Percentiles rank a stretch among this genome's conserved stretches.
phyloP scores from a whole-genome alignment of 2,329 filamentous ascomycete genomes.

The Talaromyces sp. region DNA sequence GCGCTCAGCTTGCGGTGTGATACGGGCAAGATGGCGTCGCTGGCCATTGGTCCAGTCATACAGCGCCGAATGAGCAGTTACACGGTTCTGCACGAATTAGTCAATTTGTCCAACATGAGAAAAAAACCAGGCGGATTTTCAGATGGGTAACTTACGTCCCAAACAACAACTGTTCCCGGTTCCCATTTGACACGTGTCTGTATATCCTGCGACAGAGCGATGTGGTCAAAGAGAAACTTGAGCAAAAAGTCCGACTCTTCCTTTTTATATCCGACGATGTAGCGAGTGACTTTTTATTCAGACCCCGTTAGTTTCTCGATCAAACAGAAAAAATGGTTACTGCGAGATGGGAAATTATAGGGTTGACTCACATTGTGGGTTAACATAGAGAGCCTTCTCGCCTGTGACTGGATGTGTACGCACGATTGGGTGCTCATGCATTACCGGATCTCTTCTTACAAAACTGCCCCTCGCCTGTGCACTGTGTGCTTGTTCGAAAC shows the following conservation, averaged over 20 bases:
- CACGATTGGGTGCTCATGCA: conserved; percentile 69
- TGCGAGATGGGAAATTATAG: not conserved
- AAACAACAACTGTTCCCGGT: conserved; percentile 73
- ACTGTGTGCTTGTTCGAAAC: conserved; percentile 70
- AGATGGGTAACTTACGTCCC: conserved; percentile 52
- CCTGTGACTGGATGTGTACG: conserved; percentile 77
- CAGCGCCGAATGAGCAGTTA: conserved; percentile 72
- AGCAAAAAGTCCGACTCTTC: conserved; percentile 72
- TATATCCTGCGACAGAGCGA: conserved; percentile 66
- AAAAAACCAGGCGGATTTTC: not conserved
- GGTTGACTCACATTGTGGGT: conserved; percentile 65
- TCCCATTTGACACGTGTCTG: conserved; percentile 73
- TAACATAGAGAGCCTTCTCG: conserved; percentile 78
- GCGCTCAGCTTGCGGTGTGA: conserved; percentile 75
- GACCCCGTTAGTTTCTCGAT: not conserved
- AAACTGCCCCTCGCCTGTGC: conserved; percentile 63
- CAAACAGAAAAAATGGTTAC: no score
- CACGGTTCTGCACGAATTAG: conserved; percentile 52
- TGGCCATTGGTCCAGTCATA: conserved; percentile 78
- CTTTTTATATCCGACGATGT: conserved; percentile 77
- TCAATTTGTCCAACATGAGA: not conserved
- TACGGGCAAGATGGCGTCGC: conserved; percentile 71
- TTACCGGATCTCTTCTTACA: conserved; percentile 69
- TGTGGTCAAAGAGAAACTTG: conserved; percentile 72
- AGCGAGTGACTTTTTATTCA: conserved; percentile 59